Conservation (phyloP, 495 filamentous ascomycete genomes). For the Xylaria nigripes region DNA sequence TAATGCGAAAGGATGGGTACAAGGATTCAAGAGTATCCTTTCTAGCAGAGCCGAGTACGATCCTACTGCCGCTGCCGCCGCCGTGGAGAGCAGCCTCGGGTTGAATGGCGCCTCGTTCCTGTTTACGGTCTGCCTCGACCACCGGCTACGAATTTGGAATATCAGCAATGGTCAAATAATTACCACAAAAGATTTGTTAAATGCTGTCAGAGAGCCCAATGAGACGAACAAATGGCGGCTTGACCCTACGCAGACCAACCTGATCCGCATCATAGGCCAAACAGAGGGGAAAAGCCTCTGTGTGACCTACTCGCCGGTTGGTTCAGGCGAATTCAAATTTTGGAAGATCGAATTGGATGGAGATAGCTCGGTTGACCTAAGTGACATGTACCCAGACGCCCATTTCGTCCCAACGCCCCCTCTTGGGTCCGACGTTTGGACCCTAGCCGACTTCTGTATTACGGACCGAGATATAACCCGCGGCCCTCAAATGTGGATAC, state of each 20-base stretch:
- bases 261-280: constrained; percentile 65
- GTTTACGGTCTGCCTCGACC: constrained; percentile 79
- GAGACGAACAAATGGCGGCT: constrained; percentile 63
- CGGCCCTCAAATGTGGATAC: constrained; percentile 63
- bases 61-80: constrained; percentile 20
- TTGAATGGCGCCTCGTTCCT: constrained; percentile 46
- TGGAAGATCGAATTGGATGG: constrained; percentile 67
- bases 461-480: constrained; percentile 32
- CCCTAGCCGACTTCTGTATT: constrained; percentile 72
- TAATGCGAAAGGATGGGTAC: constrained; percentile 68
- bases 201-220: constrained; percentile 37
- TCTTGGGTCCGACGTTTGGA: constrained; percentile 75
- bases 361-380: constrained; percentile 52
- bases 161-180: constrained; percentile 62
- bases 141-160: constrained; percentile 82
- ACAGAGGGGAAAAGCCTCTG: constrained; percentile 61
- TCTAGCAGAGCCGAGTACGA: constrained; percentile 38
- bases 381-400: constrained; percentile 57
- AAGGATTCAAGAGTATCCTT: constrained; percentile 64
- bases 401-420: constrained; percentile 59
- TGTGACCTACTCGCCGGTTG: constrained; percentile 78
- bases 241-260: constrained; percentile 59
- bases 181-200: constrained; percentile 22
- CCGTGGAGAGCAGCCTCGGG: constrained; percentile 45
- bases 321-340: constrained; percentile 89